A percentile compares a stretch with the other conserved stretches of the same genome.
These are phyloP conservation scores for Talaromyces sp. DNA, from an alignment of 2,329 filamentous ascomycete genomes.

Conservation along the genomic window DNA sequence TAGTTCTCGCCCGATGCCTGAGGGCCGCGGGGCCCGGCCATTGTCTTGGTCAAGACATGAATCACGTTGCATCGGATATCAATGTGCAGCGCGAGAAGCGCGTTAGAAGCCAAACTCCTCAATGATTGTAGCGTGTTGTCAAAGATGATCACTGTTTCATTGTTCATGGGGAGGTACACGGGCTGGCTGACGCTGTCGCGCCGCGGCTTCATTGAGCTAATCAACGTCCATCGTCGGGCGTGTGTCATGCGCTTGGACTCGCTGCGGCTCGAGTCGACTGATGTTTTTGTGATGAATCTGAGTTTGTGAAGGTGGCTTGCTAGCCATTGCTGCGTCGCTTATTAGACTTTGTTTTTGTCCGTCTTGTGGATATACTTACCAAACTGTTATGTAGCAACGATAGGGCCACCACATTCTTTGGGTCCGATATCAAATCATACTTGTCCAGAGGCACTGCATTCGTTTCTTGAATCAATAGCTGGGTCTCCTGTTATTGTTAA, in stretches of 20 bases:
- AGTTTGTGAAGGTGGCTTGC: slow-evolving; percentile 76
- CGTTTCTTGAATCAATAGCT: slow-evolving; percentile 48
- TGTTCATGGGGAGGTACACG: slow-evolving; percentile 81
- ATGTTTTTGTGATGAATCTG: slow-evolving; percentile 74
- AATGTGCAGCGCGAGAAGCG: slow-evolving; percentile 81
- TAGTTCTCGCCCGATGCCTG: slow-evolving; percentile 31
- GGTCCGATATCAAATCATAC: slow-evolving; percentile 83
- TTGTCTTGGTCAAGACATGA: slow-evolving; percentile 65
- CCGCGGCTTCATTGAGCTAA: slow-evolving; percentile 57
- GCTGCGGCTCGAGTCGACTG: slow-evolving; percentile 40
- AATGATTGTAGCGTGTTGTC: slow-evolving; percentile 82
- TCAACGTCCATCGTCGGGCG: slow-evolving; percentile 76
- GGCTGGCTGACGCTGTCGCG: slow-evolving; percentile 56
- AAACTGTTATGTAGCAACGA: slow-evolving; percentile 94
- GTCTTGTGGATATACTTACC: slow-evolving; percentile 35
- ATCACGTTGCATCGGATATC: slow-evolving; percentile 83
- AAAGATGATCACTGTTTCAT: slow-evolving; percentile 80
- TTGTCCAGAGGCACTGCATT: slow-evolving; percentile 62
- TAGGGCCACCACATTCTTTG: slow-evolving; percentile 76
- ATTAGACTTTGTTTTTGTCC: slow-evolving; percentile 12
- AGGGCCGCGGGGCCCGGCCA: slow-evolving; percentile 53
- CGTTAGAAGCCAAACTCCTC: slow-evolving; percentile 70
- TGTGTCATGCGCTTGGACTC: slow-evolving; percentile 45
- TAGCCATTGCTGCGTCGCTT: slow-evolving; percentile 68
- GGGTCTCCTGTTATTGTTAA: slow-evolving; percentile 43